Percentiles rank a stretch among this genome's conserved stretches.
Conservation (phyloP, 306 rosid species). For the Luffa aegyptiaca region DNA sequence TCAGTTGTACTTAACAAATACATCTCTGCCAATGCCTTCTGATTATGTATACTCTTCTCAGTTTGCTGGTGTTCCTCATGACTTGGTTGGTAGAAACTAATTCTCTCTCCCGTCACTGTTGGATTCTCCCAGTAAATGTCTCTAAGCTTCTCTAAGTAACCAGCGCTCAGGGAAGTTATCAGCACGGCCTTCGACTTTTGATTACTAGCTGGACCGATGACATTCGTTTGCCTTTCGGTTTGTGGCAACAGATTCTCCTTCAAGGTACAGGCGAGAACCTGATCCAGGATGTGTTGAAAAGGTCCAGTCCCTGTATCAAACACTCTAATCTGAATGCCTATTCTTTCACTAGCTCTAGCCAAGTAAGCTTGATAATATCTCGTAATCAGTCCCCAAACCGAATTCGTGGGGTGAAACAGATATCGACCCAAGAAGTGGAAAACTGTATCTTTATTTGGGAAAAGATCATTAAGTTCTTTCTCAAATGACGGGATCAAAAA, state of each 20-base stretch:
- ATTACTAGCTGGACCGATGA: conserved; percentile 11
- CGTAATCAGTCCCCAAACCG: conserved; percentile 59
- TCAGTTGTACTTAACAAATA: conserved; percentile 55
- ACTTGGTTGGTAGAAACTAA: conserved; percentile 64
- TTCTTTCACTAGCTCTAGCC: conserved; percentile 44
- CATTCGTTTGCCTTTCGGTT: conserved; percentile 13
- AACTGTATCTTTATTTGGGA: conserved; percentile 53
- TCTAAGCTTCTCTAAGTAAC: conserved; percentile 49
- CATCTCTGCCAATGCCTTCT: conserved; percentile 74
- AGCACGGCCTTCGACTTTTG: conserved; percentile 42
- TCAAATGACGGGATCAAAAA: conserved; percentile 61
- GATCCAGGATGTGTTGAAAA: conserved; percentile 54
- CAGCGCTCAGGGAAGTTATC: conserved; percentile 53
- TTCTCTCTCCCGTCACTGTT: conserved; percentile 44
- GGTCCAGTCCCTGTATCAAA: conserved; percentile 54
- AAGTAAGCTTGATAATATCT: conserved; percentile 60
- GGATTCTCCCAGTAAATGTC: conserved; percentile 62
- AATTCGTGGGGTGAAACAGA: conserved; percentile 57
- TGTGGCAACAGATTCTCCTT: conserved; percentile 46
- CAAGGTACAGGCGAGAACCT: conserved; percentile 43
- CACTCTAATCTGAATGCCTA: conserved; percentile 69
- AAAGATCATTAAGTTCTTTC: conserved; percentile 45
- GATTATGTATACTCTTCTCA: conserved; percentile 43
- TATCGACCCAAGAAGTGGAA: conserved; percentile 75
- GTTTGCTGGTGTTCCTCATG: conserved; percentile 68